Base-by-base conservation (phyloP, 345 rosid species). In the Brassica napus region DNA sequence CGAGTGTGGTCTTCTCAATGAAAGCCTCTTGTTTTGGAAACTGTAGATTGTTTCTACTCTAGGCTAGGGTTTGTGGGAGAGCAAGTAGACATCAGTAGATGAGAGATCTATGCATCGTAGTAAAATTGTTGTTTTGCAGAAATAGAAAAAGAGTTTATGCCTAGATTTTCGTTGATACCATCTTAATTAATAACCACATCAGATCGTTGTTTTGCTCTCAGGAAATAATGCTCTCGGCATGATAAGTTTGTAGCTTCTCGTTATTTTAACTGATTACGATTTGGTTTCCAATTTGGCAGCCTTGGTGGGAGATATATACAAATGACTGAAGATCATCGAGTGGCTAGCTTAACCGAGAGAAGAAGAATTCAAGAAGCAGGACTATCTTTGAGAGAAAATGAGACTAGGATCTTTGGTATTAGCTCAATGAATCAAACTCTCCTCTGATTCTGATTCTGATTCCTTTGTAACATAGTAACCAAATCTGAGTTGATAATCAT, bases 311-410 rank as follows among this genome's bases (percentile, higher is more conserved):
- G 87, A 73, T 90, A 57, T 81, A 88, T 90, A 83, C 89, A 87
- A 80, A 88, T 96, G 92, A 88, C 97, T 4, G 97, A 89, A 85
- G 99, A 96, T 84, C 99, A 93, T 81, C 86, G 93, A 83, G 77
- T 93, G 47, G 69, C 73, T 68, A 93, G 97, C 84, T 49, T 74
- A 81, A 85, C 89, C 8, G 99, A 96, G 86, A 87, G 87, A 86
- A 86, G 78, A 26, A 84, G 98, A 71, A 79, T 96, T 15, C 79
- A 79, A 70, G 88, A 86, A 62, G 71, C 74, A 26, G 99, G 99
- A 61, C 84, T 87, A 21, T 86, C 94, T 15, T 74, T 96, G 86
- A 89, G 79, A 85, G 95, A 90, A 44, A 94, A 89, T 31, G 97
- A 90, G 75, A 85, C 88, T 0, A 90, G 97, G 55, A 79, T 93